A percentile compares a stretch with the other conserved stretches of the same genome.
Conservation (phyloP, 371 early-diverging fungal genomes). For the Saksenaea oblongispora region DNA sequence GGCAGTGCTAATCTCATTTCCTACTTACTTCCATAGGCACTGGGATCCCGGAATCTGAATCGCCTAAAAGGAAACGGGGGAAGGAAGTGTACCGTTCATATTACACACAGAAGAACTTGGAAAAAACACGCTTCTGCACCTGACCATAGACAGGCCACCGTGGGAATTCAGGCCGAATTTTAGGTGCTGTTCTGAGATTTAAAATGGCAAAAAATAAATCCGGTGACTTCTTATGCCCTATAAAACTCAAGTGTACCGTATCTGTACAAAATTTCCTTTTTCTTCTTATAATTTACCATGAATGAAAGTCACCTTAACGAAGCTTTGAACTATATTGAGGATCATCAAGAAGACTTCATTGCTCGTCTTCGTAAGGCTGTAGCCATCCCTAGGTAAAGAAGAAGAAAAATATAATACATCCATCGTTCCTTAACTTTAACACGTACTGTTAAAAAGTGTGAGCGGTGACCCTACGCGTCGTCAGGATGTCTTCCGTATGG, state of each 20-base stretch:
- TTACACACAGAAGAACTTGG: too few species aligned
- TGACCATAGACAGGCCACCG: too few species aligned
- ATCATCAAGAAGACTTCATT: conserved; percentile 80
- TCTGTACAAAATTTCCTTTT: conserved; percentile 12
- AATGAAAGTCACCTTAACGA: conserved; percentile 24
- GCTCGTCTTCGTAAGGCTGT: conserved; percentile 88
- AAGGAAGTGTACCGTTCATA: too few species aligned
- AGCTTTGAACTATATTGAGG: conserved; percentile 78
- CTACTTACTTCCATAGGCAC: too few species aligned
- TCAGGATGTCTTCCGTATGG: conserved; percentile 89
- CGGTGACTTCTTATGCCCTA: not conserved
- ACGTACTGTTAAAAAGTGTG: conserved; percentile 58
- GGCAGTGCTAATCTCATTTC: too few species aligned
- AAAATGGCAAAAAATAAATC: too few species aligned
- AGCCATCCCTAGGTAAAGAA: conserved; percentile 81
- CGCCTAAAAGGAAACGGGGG: too few species aligned
- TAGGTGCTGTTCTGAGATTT: too few species aligned
- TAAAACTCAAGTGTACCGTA: not conserved
- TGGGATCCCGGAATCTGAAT: too few species aligned
- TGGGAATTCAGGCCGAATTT: too few species aligned
- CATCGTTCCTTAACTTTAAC: not conserved
- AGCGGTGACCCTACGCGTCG: conserved; percentile 78
- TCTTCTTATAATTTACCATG: conserved; percentile 9
- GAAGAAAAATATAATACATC: not conserved
- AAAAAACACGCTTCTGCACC: too few species aligned